A percentile compares a stretch with the other conserved stretches of the same genome.
Conservation (phyloP, 2,329 filamentous ascomycete genomes). For the Blastomyces parvus region DNA sequence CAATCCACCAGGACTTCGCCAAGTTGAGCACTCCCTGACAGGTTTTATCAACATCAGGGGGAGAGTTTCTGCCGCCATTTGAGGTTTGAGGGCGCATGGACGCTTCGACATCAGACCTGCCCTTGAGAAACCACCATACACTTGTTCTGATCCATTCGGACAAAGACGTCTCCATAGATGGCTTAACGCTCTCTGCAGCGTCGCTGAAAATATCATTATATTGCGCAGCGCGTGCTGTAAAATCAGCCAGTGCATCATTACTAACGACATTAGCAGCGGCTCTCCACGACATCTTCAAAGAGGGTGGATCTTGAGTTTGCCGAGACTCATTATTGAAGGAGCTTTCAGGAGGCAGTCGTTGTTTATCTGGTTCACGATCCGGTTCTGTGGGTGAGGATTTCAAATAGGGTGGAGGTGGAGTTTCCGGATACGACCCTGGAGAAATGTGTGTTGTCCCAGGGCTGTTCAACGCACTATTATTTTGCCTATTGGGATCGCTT, state of each 20-base stretch:
- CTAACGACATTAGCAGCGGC: conserved; percentile 38
- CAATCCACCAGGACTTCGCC: conserved; percentile 79
- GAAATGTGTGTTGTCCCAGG: background rate
- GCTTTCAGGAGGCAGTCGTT: background rate
- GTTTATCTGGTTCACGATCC: conserved; percentile 12
- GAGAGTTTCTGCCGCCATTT: conserved; percentile 43
- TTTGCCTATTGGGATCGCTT: conserved; percentile 1
- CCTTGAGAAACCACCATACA: conserved; percentile 84
- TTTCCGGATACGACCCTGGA: background rate
- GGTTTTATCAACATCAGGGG: conserved; percentile 34
- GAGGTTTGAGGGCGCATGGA: conserved; percentile 57
- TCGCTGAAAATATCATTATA: conserved; percentile 66
- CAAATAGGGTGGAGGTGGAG: conserved; percentile 12
- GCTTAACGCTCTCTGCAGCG: conserved; percentile 63
- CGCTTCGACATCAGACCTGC: conserved; percentile 63
- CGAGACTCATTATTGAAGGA: background rate
- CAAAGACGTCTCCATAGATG: conserved; percentile 53
- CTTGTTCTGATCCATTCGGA: conserved; percentile 62
- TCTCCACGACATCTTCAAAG: conserved; percentile 28
- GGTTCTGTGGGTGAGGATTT: conserved; percentile 10
- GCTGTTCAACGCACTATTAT: conserved; percentile 1
- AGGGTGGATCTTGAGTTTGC: conserved; percentile 4
- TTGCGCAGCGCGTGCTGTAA: conserved; percentile 61
- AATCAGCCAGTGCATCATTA: conserved; percentile 60
- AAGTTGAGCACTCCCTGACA: conserved; percentile 79